Evolutionary conservation across 2,329 filamentous ascomycete genomes (phyloP), one percentile per base, ranked within the genome.

Genomic region (Paracoccidioides brasiliensis): DNA sequence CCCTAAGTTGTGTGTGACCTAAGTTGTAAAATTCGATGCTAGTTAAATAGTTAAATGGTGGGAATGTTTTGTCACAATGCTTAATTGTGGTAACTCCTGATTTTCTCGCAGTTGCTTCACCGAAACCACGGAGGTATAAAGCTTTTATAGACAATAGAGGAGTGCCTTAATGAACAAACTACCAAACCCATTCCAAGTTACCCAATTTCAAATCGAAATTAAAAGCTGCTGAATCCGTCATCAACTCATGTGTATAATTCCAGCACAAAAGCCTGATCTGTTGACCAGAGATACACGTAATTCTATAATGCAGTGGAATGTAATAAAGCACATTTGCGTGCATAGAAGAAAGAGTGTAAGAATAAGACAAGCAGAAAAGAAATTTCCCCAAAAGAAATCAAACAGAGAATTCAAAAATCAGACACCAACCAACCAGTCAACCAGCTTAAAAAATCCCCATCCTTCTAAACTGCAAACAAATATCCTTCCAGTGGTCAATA

Each of bases 401-500:
- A 33, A 3, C 33, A 2, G 49, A 37, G 10, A 15, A 44, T 14
- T 14, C 30, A 10, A 28, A 52, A 41, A 12, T 15, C 10, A 53
- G 6, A 33, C n/a, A n/a, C 6, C 12, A 22, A 43, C 30, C n/a
- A 53, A 33, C 15, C 28, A 44, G 5, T 12, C 32, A 46, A 8
- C n/a, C 30, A 41, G 33, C 49, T 33, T 50, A 52, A 45, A 60
- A 56, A 10, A 61, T 51, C 51, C 64, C 62, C 67, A 66, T 69
- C n/a, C 56, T 42, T 53, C 61, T 60, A 43, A 72, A 55, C 50
- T 70, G 67, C 22, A 63, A 62, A 54, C 66, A 69, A 15, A 74
- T 61, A 2, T 58, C 61, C 9, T 63, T 64, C 71, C 71, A 74
- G 54, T 67, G 58, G 30, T 61, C 62, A 46, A 72, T 60, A 57